phyloP scores from a whole-genome alignment of 2,329 filamentous ascomycete genomes.

The Monilinia aucupariae region DNA sequence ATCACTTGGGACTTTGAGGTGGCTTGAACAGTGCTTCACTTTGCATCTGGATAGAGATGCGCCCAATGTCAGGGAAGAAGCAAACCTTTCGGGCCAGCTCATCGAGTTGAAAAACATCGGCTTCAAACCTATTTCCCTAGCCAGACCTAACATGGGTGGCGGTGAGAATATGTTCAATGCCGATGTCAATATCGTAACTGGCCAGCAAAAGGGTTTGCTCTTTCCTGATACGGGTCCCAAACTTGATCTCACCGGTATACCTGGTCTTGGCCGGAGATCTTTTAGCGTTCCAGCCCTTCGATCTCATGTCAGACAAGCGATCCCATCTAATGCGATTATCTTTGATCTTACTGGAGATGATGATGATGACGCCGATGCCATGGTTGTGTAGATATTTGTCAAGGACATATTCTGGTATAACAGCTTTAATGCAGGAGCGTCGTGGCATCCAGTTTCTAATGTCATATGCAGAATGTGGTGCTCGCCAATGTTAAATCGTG shows the following conservation, averaged over 20 bases:
- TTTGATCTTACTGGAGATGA: neutral
- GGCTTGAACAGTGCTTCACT: constrained; percentile 1
- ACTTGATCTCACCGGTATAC: neutral
- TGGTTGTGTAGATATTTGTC: neutral
- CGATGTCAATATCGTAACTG: neutral
- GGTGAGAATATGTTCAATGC: neutral
- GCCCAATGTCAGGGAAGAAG: neutral
- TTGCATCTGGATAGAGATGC: constrained; percentile 3
- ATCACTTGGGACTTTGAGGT: neutral
- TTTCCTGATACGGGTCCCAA: neutral
- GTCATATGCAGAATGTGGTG: neutral
- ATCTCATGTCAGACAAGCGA: neutral
- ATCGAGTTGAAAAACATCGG: neutral
- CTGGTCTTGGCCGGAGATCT: neutral
- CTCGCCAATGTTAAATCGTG: neutral
- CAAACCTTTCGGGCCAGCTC: neutral
- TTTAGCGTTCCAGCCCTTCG: no score
- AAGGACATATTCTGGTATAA: neutral
- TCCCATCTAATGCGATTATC: neutral
- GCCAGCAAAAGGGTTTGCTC: neutral
- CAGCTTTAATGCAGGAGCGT: neutral
- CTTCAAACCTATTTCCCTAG: neutral
- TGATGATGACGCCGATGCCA: neutral
- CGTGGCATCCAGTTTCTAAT: neutral
- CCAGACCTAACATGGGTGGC: neutral